These are phyloP conservation scores for Cardamine chenopodiifolia DNA, from an alignment of 345 rosid species.

Conservation along the genomic window DNA sequence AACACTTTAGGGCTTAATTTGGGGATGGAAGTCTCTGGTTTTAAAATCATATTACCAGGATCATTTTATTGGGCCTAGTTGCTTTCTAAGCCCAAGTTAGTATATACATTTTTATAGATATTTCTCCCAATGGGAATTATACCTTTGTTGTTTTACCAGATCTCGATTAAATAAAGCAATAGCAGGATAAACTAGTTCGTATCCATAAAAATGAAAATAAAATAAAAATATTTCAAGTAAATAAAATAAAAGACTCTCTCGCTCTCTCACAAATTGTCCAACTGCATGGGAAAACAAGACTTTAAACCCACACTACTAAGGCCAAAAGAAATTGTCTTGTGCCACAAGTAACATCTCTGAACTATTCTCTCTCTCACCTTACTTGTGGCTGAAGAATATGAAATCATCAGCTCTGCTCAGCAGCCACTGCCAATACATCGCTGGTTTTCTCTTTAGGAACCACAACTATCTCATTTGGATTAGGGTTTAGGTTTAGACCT, in stretches of 20 bases:
- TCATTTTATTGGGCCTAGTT: neutral
- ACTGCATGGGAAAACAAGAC: neutral
- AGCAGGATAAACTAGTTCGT: neutral
- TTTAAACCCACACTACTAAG: neutral
- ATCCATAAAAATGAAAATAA: neutral
- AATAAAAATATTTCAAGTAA: neutral
- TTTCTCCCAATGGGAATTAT: too few species aligned
- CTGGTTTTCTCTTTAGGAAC: conserved; percentile 30
- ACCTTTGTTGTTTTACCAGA: neutral
- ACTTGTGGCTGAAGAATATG: neutral
- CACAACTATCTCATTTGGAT: conserved; percentile 4
- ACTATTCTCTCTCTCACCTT: neutral
- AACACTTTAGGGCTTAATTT: conserved; percentile 1
- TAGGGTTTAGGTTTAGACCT: conserved; percentile 21
- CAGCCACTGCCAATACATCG: conserved; percentile 35
- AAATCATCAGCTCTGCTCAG: conserved; percentile 36
- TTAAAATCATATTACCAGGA: neutral
- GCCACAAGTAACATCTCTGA: conserved; percentile 21
- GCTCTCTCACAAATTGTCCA: neutral
- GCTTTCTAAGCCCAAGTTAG: neutral
- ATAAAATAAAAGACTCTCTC: neutral
- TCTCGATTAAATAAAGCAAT: neutral
- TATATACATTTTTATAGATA: too few species aligned
- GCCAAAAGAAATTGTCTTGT: conserved; percentile 13
- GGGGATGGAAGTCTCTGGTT: conserved; percentile 1